These are phyloP conservation scores for Daedalea quercina DNA, from an alignment of 768 basidiomycete species.

Conservation along the genomic window DNA sequence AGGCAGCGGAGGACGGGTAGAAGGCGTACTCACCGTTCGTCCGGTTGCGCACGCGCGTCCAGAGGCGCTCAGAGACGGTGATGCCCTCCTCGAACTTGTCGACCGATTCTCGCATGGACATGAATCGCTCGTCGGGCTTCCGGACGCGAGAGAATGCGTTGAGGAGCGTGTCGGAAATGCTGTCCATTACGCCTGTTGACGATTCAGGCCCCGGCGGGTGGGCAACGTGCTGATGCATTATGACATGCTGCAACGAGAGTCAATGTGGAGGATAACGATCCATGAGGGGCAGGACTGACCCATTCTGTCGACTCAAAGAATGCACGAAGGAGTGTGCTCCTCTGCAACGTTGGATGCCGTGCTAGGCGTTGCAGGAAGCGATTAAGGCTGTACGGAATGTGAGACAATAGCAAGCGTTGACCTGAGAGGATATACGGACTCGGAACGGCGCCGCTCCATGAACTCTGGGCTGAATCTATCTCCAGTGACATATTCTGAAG, in stretches of 20 bases:
- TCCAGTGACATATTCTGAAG: conserved; percentile 90
- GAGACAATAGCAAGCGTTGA: neutral
- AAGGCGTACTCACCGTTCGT: conserved; percentile 70
- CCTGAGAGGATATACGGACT: conserved; percentile 46
- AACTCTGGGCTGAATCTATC: conserved; percentile 97
- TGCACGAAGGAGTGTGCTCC: conserved; percentile 84
- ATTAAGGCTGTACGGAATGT: conserved; percentile 55
- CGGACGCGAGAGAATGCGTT: conserved; percentile 95
- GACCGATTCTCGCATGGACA: conserved; percentile 84
- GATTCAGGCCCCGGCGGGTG: conserved; percentile 86
- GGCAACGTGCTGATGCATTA: conserved; percentile 94
- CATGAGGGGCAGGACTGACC: conserved; percentile 42
- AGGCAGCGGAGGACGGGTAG: conserved; percentile 18
- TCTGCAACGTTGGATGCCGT: conserved; percentile 91
- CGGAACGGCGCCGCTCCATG: conserved; percentile 84
- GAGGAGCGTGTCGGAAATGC: conserved; percentile 89
- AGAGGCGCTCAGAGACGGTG: conserved; percentile 70
- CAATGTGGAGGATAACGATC: conserved; percentile 1
- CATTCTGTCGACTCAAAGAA: conserved; percentile 99
- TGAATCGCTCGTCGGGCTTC: conserved; percentile 95
- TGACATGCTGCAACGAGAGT: conserved; percentile 61
- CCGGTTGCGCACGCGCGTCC: conserved; percentile 69
- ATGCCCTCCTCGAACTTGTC: conserved; percentile 98
- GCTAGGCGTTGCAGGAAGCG: conserved; percentile 86
- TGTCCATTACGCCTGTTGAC: conserved; percentile 80